Base-by-base conservation (phyloP, 2,329 filamentous ascomycete species). In the Fusarium sulawesiense region DNA sequence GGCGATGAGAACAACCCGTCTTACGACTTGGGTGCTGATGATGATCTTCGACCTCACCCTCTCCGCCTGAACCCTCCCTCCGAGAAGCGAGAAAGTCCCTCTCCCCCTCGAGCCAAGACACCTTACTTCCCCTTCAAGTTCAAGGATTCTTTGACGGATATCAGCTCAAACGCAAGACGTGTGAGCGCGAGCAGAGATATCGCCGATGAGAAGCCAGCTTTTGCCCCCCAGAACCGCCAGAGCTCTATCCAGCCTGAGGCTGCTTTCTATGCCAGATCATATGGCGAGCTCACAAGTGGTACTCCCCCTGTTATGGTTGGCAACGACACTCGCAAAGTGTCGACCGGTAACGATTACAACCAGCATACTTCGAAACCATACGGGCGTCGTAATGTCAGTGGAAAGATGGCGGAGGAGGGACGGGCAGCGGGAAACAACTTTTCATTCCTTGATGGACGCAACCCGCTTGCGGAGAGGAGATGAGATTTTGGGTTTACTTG, bases 351-450 rank as follows among this genome's bases (percentile, higher is more conserved):
- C 62, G 88, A 91, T 74, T 87, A 83, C 59, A 81, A 81, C 59
- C 66, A 77, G 30, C 70, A 68, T 64, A 64, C 76, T 34, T 74
- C 79, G 12, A 65, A 72, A 27, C 75, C 75, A 2, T 81, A 81
- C 55, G 81, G 79, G 20, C 81, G 86, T 48, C 81, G 91, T 47
- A 89, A 91, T 65, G 91, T 93, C 4, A 93, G 91, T 76, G 92
- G 92, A 2, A 93, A 92, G 82, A 79, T 89, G 58, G 91, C 86
- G 0, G 92, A 94, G 77, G 92, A 94, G 76, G 92, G 92, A 3
- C 81, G 86, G 48, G 88, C 62, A 51, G 60, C 63, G 57, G 73
- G 70, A 41, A 67, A 68, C 50, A 58, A 76, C 76, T 60, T 70
- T 50, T 76, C 74, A 8, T 66, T 75, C 60, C 66, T 70, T 40